phyloP scores from a whole-genome alignment of 768 basidiomycete genomes.

The Grammothele lineata region DNA sequence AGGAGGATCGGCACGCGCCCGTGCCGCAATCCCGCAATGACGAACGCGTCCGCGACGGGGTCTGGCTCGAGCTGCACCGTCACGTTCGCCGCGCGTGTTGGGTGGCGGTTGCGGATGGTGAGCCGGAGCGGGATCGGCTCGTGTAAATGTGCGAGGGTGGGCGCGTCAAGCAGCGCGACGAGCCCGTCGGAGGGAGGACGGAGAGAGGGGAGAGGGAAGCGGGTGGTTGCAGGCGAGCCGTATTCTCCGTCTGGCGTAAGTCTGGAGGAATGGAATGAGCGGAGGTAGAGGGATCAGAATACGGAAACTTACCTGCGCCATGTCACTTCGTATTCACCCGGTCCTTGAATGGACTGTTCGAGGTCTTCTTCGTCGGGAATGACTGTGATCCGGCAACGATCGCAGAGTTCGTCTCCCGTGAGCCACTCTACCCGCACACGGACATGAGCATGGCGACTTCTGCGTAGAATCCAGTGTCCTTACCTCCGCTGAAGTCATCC shows the following conservation, averaged over 20 bases:
- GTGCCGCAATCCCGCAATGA: constrained; percentile 70
- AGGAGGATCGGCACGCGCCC: constrained; percentile 68
- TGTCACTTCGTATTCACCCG: constrained; percentile 54
- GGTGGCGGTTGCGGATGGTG: constrained; percentile 62
- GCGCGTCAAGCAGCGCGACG: constrained; percentile 60
- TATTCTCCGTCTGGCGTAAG: constrained; percentile 39
- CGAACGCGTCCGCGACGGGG: constrained; percentile 59
- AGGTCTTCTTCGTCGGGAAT: constrained; percentile 36
- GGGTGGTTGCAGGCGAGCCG: constrained; percentile 44
- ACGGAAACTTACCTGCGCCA: constrained; percentile 56
- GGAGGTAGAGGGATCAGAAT: constrained; percentile 1
- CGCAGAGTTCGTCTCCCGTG: constrained; percentile 60
- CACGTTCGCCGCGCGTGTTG: constrained; percentile 62
- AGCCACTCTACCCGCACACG: constrained; percentile 45
- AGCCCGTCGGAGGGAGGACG: constrained; percentile 57
- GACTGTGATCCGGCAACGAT: constrained; percentile 50
- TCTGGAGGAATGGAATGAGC: constrained; percentile 28
- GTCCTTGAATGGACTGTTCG: constrained; percentile 36
- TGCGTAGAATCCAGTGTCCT: constrained; percentile 13
- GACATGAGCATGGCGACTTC: not conserved
- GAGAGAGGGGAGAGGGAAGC: constrained; percentile 57
- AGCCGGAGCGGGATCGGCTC: constrained; percentile 50
- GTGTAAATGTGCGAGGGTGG: constrained; percentile 63
- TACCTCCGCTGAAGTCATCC: constrained; percentile 43
- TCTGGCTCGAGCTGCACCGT: constrained; percentile 71